Conservation (phyloP, 164 flowering plant genomes). For the Malania oleifera region DNA sequence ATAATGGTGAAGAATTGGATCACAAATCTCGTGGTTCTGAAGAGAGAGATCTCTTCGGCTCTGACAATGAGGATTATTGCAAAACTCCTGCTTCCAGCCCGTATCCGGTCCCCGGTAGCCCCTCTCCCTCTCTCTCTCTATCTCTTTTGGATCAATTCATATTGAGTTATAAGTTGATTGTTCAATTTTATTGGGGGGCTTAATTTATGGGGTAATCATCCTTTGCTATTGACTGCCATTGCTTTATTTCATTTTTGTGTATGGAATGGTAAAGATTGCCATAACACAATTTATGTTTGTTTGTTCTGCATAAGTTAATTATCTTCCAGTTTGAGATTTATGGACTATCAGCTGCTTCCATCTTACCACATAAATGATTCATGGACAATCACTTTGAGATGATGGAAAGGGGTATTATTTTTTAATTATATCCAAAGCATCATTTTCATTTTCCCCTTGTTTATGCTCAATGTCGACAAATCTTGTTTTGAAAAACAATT, state of each 20-base stretch:
- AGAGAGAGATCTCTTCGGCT: conserved; percentile 66
- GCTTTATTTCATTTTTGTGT: too few species aligned
- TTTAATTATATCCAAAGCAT: neutral
- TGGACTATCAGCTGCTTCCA: too few species aligned
- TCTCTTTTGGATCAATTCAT: too few species aligned
- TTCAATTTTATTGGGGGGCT: neutral
- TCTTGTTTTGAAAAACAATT: too few species aligned
- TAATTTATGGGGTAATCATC: neutral
- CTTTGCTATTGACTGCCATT: too few species aligned
- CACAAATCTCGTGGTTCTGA: conserved; percentile 3
- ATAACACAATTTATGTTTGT: too few species aligned
- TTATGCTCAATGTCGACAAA: too few species aligned
- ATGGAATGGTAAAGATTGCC: too few species aligned
- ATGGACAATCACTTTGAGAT: too few species aligned
- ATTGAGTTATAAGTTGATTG: neutral
- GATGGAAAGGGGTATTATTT: neutral
- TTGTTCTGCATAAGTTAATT: too few species aligned
- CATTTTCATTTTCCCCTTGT: neutral
- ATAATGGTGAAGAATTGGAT: conserved; percentile 31
- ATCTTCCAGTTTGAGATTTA: too few species aligned
- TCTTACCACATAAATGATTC: too few species aligned
- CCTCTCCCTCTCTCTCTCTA: neutral
- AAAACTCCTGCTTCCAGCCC: conserved; percentile 60
- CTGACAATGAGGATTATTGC: conserved; percentile 79
- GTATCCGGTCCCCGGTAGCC: conserved; percentile 61